Base-by-base conservation (phyloP, 306 rosid species). In the Calophaca sinica region DNA sequence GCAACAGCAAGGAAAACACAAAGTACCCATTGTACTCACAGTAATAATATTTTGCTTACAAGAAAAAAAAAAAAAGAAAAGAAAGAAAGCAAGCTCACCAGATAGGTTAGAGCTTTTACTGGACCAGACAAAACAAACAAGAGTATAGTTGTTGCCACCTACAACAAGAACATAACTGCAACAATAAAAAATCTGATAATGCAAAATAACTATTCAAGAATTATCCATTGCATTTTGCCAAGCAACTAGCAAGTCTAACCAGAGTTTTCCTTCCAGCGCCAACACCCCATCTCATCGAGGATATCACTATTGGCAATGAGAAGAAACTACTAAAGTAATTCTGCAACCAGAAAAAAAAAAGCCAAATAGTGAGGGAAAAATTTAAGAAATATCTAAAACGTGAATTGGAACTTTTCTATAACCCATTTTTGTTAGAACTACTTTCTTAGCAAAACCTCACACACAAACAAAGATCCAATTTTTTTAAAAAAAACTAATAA, bases 221-320 rank as follows among this genome's bases (percentile, higher is more conserved):
- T 57, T 57, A 51, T 58, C 12, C 14, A 9, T 3, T 11, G 35
- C 49, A 76, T 73, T 69, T 74, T 33, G 58, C 65, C 5, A 64
- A 75, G 68, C 36, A 63, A 72, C 69, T 55, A 13, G 72, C 14
- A 75, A 52, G 6, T 62, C 79, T 73, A 75, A 94, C 99, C 99
- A 94, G 84, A 60, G 99, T 92, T 83, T 92, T 92, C 79, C 99
- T 94, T 86, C 99, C 99, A 4, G 93, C 93, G 38, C 89, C 85
- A 54, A 81, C 49, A 8, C 98, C 99, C 99, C 98, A 94, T 89
- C 99, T 92, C 99, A 94, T 92, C 28, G 99, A 94, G 58, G 99
- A 87, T 68, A 94, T 89, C 51, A 94, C 96, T 54, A 92, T 86
- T 6, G 99, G 99, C 79, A 94, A 83, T 3, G 96, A 85, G 87